Evolutionary conservation across 2,329 filamentous ascomycete genomes (phyloP).

Genomic region (Penicillium vulpinum): DNA sequence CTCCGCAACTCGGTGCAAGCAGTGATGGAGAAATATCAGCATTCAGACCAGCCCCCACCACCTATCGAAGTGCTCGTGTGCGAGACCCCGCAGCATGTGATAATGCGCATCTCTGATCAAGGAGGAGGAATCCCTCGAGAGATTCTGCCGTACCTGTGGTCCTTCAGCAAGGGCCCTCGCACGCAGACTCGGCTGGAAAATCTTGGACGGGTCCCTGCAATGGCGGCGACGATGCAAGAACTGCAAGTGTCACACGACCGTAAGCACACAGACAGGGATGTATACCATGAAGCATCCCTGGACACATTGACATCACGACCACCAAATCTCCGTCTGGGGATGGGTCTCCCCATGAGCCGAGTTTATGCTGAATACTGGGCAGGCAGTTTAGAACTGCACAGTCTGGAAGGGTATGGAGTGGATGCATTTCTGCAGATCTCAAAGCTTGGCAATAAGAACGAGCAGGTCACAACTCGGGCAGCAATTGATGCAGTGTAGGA

Average conservation of each 20-base stretch:
- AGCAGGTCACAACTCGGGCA: slow-evolving; percentile 78
- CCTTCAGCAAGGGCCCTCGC: slow-evolving; percentile 89
- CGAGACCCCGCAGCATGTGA: slow-evolving; percentile 90
- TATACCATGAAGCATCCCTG: slow-evolving; percentile 64
- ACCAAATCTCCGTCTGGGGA: slow-evolving; percentile 83
- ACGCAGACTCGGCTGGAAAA: slow-evolving; percentile 78
- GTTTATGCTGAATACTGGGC: slow-evolving; percentile 99
- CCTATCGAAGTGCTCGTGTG: slow-evolving; percentile 94
- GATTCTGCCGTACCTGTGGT: slow-evolving; percentile 88
- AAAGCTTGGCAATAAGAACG: slow-evolving; percentile 96
- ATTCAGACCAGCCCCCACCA: slow-evolving; percentile 56
- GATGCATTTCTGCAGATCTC: slow-evolving; percentile 96
- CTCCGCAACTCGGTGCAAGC: slow-evolving; percentile 94
- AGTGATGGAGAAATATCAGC: slow-evolving; percentile 71
- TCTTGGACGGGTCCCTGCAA: slow-evolving; percentile 78
- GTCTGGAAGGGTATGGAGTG: slow-evolving; percentile 90
- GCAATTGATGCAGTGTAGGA: slow-evolving; percentile 72
- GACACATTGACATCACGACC: slow-evolving; percentile 77
- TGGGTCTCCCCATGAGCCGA: slow-evolving; percentile 88
- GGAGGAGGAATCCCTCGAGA: slow-evolving; percentile 88
- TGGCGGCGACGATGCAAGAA: slow-evolving; percentile 93
- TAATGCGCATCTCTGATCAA: slow-evolving; percentile 92
- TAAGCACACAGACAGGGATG: slow-evolving; percentile 33
- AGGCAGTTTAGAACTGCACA: slow-evolving; percentile 85
- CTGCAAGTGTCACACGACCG: slow-evolving; percentile 53